Evolutionary conservation across 768 basidiomycete species (phyloP).

Genomic region (Macrolepiota albuminosa): DNA sequence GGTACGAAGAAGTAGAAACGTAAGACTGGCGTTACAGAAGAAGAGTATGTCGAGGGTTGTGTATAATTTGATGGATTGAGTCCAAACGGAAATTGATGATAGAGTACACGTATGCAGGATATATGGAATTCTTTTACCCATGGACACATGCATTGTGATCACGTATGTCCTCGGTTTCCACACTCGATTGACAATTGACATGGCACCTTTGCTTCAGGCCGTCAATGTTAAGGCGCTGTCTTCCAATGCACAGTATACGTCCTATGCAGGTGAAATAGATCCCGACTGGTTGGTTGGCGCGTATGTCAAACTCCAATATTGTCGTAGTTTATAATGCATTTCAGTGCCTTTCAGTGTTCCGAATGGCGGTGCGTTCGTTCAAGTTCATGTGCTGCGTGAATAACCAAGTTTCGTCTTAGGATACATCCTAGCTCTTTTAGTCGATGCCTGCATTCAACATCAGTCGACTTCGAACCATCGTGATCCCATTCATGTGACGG

Average conservation of each 20-base stretch:
- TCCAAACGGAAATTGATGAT: not conserved
- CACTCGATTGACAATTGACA: conserved; percentile 8
- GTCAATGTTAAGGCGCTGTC: conserved; percentile 18
- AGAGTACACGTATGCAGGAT: no score
- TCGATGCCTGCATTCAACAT: conserved; percentile 50
- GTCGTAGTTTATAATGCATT: conserved; percentile 4
- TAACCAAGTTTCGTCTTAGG: conserved; percentile 30
- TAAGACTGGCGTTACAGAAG: not conserved
- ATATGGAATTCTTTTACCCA: not conserved
- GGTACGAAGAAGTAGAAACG: not conserved
- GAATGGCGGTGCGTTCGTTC: conserved; percentile 43
- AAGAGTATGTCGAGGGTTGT: not conserved
- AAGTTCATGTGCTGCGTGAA: not conserved
- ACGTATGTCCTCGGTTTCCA: not conserved
- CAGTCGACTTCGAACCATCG: conserved; percentile 39
- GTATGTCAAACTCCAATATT: conserved; percentile 26
- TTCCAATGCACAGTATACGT: conserved; percentile 13
- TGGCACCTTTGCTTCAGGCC: conserved; percentile 39
- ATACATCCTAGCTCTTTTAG: conserved; percentile 49
- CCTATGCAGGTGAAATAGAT: conserved; percentile 38
- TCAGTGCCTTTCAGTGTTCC: conserved; percentile 33
- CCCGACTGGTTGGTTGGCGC: conserved; percentile 39
- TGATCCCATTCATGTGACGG: conserved; percentile 58
- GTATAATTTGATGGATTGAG: not conserved
- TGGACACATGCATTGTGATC: not conserved